Evolutionary conservation across 805 yeast genomes (phyloP).

Genomic region (Yarrowia keelungensis): DNA sequence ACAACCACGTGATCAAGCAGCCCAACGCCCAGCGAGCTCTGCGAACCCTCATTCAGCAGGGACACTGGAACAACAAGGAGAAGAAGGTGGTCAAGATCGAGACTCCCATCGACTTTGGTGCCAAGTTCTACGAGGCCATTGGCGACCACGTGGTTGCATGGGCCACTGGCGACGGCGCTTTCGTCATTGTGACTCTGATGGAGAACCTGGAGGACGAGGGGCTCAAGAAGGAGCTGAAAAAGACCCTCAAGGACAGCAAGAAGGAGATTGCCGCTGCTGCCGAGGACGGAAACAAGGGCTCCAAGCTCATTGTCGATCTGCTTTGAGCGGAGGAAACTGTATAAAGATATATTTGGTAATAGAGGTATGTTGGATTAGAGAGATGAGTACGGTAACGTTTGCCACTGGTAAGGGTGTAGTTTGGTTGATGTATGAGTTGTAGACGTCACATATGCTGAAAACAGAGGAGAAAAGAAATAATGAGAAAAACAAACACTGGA

Average conservation of each 20-base stretch:
- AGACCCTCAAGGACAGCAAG: slow-evolving; percentile 57
- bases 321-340: slow-evolving; percentile 2
- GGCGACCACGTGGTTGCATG: slow-evolving; percentile 65
- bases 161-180: slow-evolving; percentile 76
- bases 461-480: too few species aligned
- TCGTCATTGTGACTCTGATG: slow-evolving; percentile 78
- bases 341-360: slow-evolving; percentile 24
- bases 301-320: slow-evolving; percentile 47
- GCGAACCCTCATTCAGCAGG: slow-evolving; percentile 81
- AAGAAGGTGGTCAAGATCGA: slow-evolving; percentile 57
- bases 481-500: too few species aligned
- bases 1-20: slow-evolving; percentile 66
- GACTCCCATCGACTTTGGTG: slow-evolving; percentile 54
- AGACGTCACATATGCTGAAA: too few species aligned
- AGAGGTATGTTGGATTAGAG: slow-evolving; percentile 1
- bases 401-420: too few species aligned
- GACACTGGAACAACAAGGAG: slow-evolving; percentile 76
- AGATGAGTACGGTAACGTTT: too few species aligned
- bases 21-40: slow-evolving; percentile 78
- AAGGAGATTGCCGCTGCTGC: slow-evolving; percentile 45
- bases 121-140: slow-evolving; percentile 58
- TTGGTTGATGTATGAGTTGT: too few species aligned
- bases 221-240: slow-evolving; percentile 57
- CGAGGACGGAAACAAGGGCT: slow-evolving; percentile 49
- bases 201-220: slow-evolving; percentile 62